Base-by-base conservation (phyloP, 208 protist species). In the Crithidia sp. region DNA sequence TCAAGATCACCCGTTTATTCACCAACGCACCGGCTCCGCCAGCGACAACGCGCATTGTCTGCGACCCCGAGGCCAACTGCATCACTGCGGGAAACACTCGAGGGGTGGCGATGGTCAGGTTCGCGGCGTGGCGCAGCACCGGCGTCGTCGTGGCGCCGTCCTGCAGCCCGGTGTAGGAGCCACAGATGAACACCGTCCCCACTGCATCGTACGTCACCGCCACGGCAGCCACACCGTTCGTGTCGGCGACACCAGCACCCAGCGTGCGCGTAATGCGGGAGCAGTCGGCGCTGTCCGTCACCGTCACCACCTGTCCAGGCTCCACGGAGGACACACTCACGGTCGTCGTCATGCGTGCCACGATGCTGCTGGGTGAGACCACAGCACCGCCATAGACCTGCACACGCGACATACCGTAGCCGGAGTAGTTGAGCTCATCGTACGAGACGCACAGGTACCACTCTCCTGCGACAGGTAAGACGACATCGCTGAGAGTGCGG, bases 51-150 rank as follows among this genome's bases (percentile, higher is more conserved):
- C 53, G 64, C 49, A 69, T 9, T 8, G 13, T 2, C 17, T 69
- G 64, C 36, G 55, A 37, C 0, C 40, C 39, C 8, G 39, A 12
- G 2, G 16, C 39, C 40, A 69, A n/a, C 40, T 69, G 52, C 2
- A 60, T 14, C 16, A 59, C 53, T 4, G 64, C 5, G 14, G 52
- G 64, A 50, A 52, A 50, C 28, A 59, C 53, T 19, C 40, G 64
- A 13, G 52, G 49, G 12, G 36, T 58, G 2, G 64, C 9, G 17
- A 49, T 69, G 7, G 9, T 9, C 28, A 59, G 2, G 36, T 7
- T 50, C 16, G 52, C 64, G 7, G 41, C 49, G 47, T 54, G 81
- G 67, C 49, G 57, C 61, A 63, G 71, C 77, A 44, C 47, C 8
- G 41, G 50, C 19, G 62, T 10, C 57, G 56, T 16, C 36, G 44